These are phyloP conservation scores for Pseudonitzschia multiseries DNA, from an alignment of 108 stramenopile genomes.

Conservation along the genomic window DNA sequence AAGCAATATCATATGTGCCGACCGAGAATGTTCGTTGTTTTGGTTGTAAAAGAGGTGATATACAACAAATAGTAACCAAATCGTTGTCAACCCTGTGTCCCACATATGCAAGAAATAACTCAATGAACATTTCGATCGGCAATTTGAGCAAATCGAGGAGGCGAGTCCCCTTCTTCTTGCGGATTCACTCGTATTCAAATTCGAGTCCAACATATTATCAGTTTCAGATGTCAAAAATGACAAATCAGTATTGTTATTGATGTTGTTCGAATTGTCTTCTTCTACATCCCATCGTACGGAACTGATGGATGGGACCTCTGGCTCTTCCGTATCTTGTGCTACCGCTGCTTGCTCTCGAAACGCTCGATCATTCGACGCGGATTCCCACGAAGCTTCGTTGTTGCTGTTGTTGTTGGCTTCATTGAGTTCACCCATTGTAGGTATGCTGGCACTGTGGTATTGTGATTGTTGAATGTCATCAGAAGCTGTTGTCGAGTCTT, in stretches of 20 bases:
- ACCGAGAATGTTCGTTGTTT: background rate
- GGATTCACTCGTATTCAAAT: background rate
- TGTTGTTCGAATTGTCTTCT: constrained; percentile 11
- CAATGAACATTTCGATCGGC: background rate
- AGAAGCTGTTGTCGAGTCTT: too few species aligned
- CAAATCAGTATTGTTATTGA: background rate
- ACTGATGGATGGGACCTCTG: background rate
- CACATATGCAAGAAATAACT: constrained; percentile 5
- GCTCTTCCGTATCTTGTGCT: background rate
- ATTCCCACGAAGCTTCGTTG: constrained; percentile 32
- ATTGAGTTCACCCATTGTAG: background rate
- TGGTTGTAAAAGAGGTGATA: constrained; percentile 11
- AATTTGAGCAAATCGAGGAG: background rate
- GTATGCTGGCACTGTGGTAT: too few species aligned
- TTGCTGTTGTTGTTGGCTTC: constrained; percentile 4
- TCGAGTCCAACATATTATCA: background rate
- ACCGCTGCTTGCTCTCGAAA: background rate
- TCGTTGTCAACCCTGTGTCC: background rate
- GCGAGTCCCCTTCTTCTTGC: background rate
- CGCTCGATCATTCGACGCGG: constrained; percentile 29
- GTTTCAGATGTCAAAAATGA: constrained; percentile 9
- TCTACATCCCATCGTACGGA: constrained; percentile 4
- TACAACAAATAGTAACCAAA: background rate
- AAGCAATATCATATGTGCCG: background rate
- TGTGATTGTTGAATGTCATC: too few species aligned